phyloP scores from a whole-genome alignment of 495 filamentous ascomycete genomes.

The Penicillium pulvis region DNA sequence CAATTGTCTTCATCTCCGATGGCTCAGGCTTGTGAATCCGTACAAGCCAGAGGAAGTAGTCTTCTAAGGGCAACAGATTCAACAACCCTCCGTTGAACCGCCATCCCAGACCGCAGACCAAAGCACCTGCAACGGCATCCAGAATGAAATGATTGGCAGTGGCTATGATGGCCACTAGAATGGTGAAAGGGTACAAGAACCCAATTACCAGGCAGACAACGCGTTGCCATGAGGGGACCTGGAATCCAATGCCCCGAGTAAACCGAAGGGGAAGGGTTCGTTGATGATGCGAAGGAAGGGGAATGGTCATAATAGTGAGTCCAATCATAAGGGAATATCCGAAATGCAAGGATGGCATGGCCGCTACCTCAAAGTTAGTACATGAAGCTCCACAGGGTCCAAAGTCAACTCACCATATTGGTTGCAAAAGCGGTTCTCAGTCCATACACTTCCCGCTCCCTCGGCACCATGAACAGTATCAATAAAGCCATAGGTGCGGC shows the following conservation, averaged over 20 bases:
- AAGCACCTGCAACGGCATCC: slow-evolving; percentile 67
- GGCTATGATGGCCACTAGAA: slow-evolving; percentile 68
- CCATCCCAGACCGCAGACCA: slow-evolving; percentile 61
- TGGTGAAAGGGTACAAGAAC: slow-evolving; percentile 63
- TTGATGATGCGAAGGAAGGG: slow-evolving; percentile 42
- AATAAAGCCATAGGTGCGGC: slow-evolving; percentile 66
- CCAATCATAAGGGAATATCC: slow-evolving; percentile 79
- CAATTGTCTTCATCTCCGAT: slow-evolving; percentile 14
- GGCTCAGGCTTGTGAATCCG: slow-evolving; percentile 63
- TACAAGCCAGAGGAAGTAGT: slow-evolving; percentile 64
- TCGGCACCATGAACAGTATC: slow-evolving; percentile 72
- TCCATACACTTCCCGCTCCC: slow-evolving; percentile 70
- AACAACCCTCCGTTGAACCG: slow-evolving; percentile 58
- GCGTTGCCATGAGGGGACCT: slow-evolving; percentile 45
- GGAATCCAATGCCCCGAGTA: slow-evolving; percentile 24
- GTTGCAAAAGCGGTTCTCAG: slow-evolving; percentile 69
- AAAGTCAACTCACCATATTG: slow-evolving; percentile 49
- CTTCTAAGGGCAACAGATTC: slow-evolving; percentile 63
- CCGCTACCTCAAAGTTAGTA: slow-evolving; percentile 44
- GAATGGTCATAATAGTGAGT: slow-evolving; percentile 61
- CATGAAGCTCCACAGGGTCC: neutral
- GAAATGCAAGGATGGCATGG: slow-evolving; percentile 82
- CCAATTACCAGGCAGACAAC: slow-evolving; percentile 54
- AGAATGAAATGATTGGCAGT: slow-evolving; percentile 76
- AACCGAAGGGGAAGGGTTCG: slow-evolving; percentile 26